Evolutionary conservation across 202 grass and related monocot genomes (phyloP), one percentile per base, ranked within the genome.

Genomic region (Setaria viridis): DNA sequence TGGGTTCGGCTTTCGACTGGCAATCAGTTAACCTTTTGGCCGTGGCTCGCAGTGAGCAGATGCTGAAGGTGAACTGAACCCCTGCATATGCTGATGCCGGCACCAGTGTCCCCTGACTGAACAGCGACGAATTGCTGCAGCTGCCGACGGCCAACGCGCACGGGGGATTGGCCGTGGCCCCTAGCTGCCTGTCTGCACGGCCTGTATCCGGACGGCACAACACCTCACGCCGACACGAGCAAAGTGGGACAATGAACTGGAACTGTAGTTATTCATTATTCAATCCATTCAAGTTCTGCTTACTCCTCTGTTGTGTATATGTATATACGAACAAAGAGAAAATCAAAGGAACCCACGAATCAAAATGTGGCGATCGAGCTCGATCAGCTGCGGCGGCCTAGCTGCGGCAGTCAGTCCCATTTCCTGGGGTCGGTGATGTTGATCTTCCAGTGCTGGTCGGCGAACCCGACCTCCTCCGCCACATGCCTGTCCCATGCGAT

Each of bases 381-480:
- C 51, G 51, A 76, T 57, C 45, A 50, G 57, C 56, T 29, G 25
- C 8, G 5, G 7, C 7, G 5, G 12, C 3, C n/a, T 19, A 19
- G 76, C 59, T 47, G 12, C 11, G 34, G 1, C 47, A 3, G 3
- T 89, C 82, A 95, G 15, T 89, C 51, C 82, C 88, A 84, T 86
- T 92, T 97, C 47, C 94, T 81, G 0, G 85, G 81, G 60, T 97
- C 94, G 9, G 94, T 97, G 60, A 94, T 84, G 81, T 94, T 94
- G 64, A 91, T 87, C 68, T 81, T 89, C 95, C 95, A 98, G 72
- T 98, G 95, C 56, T 90, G 86, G 72, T 97, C 92, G 1, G 64
- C 33, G 56, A 60, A 95, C 0, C 87, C 91, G 9, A 35, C 3
- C 82, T 87, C 86, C 85, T 89, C 72, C 7, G 95, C 95, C 79